Evolutionary conservation across 106 monocot species (phyloP).

Genomic region (Dendrobium catenatum): DNA sequence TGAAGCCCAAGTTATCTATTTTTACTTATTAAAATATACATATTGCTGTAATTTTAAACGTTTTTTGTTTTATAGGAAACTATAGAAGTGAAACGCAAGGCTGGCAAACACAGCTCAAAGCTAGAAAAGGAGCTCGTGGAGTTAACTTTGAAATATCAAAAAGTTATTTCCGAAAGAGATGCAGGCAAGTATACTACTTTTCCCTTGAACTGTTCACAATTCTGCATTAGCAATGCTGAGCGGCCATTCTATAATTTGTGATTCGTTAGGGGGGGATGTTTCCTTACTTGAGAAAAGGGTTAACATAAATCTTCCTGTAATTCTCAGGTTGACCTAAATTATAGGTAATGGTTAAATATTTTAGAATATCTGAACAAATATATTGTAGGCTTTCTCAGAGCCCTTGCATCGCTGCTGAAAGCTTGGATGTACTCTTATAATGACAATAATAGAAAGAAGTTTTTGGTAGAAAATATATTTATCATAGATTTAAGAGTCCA

Average conservation of each 20-base stretch:
- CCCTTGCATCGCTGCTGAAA: not conserved
- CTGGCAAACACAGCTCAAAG: conserved; percentile 49
- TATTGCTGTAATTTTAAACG: not conserved
- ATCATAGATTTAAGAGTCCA: too few species aligned
- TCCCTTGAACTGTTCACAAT: not conserved
- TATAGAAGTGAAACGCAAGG: conserved; percentile 71
- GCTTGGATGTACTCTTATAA: not conserved
- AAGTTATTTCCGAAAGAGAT: conserved; percentile 85
- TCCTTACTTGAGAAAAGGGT: not conserved
- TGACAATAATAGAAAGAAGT: not conserved
- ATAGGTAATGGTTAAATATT: not conserved
- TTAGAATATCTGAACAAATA: not conserved
- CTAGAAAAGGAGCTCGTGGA: conserved; percentile 74
- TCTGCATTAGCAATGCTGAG: not conserved
- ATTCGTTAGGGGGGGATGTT: not conserved
- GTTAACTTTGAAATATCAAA: conserved; percentile 76
- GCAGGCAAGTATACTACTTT: conserved; percentile 41
- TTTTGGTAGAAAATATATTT: too few species aligned
- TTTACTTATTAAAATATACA: not conserved
- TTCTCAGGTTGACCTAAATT: not conserved
- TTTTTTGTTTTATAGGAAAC: conserved; percentile 42
- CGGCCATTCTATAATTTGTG: not conserved
- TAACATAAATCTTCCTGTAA: not conserved
- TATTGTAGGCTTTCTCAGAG: not conserved
- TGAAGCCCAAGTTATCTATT: not conserved